These are phyloP conservation scores for Quercus ilex DNA, from an alignment of 306 rosid genomes.

Conservation along the genomic window DNA sequence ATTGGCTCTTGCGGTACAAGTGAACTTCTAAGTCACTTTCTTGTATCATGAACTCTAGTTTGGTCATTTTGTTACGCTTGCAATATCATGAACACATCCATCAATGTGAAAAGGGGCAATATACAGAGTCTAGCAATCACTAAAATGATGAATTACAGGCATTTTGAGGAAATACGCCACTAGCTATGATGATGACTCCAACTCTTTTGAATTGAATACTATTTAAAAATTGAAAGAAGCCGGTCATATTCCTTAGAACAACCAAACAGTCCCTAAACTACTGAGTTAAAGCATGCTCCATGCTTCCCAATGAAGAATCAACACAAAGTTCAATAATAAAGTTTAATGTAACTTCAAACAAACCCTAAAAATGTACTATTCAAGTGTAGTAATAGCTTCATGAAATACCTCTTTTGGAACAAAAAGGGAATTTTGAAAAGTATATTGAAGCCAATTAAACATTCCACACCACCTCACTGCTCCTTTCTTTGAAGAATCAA, in stretches of 20 bases:
- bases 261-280: background rate
- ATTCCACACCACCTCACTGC: background rate
- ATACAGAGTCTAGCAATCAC: background rate
- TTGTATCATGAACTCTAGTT: background rate
- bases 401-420: background rate
- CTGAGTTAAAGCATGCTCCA: background rate
- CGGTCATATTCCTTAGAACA: background rate
- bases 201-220: background rate
- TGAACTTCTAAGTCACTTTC: background rate
- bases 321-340: background rate
- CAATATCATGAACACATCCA: background rate
- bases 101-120: background rate
- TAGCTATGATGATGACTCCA: background rate
- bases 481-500: background rate
- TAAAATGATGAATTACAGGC: background rate
- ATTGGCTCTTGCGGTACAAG: background rate
- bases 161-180: background rate
- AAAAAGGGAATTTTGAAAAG: background rate
- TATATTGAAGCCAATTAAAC: background rate
- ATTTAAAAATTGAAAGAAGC: background rate
- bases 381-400: background rate
- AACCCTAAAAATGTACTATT: background rate
- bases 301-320: background rate
- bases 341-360: background rate
- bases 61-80: background rate